Base-by-base conservation (phyloP, 83 land plant species). In the Picea abies region DNA sequence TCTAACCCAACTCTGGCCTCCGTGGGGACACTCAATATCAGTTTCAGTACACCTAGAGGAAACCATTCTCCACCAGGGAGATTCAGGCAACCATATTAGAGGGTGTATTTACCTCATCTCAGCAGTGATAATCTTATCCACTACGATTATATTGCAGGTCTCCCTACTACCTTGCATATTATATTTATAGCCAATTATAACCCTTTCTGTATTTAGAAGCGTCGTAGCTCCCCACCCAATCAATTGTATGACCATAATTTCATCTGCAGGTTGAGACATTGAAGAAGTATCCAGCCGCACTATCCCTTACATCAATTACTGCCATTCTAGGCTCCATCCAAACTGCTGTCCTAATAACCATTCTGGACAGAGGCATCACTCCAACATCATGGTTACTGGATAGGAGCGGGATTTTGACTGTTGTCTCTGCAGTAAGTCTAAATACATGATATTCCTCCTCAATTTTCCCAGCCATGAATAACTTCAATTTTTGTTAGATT, bases 231-330 rank as follows among this genome's bases (percentile, higher is more conserved):
- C 6, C 4, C 7, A 6, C 8, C 8, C 47, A 44, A 6, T 44
- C 8, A 5, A 44, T 6, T 44, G 8, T 44, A 44, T 44, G 47
- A 44, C 8, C 8, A 44, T 5, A 44, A 44, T 44, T 44, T 44
- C 47, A 7, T 41, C 23, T 52, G 61, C 84, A 92, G 94, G 91
- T 91, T 7, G 60, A 58, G 26, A 81, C 85, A 32, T 67, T 92
- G 84, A 66, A 67, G 49, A 85, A 86, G 47, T 90, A 89, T 56
- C 92, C 94, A 0, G 94, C 94, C 4, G 89, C 88, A 19, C 79
- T 92, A 4, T 84, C 92, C 12, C 49, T 90, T 66, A 76, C 83
- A 71, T 89, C 90, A 1, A 82, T 90, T 79, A 88, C 89, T 17
- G 83, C 90, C 4, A 35, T 87, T 22, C 78, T 0, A 32, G 35